Base-by-base conservation (phyloP, 371 early-diverging fungal species). In the Nematocida major region DNA sequence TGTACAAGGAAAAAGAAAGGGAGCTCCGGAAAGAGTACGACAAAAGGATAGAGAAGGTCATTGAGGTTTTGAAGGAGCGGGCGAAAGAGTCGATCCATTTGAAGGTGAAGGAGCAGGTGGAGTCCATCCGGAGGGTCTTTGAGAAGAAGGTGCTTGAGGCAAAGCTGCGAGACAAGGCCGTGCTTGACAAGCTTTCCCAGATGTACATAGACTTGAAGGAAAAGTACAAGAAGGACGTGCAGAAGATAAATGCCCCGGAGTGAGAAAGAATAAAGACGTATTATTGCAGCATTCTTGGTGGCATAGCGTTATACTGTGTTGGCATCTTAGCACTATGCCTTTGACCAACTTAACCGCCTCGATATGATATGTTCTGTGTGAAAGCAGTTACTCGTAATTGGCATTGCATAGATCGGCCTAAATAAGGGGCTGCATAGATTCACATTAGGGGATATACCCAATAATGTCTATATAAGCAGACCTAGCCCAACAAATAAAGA, bases 51-150 rank as follows among this genome's bases (percentile, higher is more conserved):
- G 61, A 62, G 20, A 28, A 54, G 1, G 22, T 65, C 1, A 50
- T 63, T 5, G 15, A 20, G 36, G 66, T 32, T 28, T 20, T 66
- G n/a, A 67, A 65, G n/a, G 61, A 67, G 15, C 70, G 49, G 38
- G 57, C 26, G 18, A 57, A 65, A n/a, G 63, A 66, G 50, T 30
- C 51, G 13, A 49, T 79, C 2, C 13, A 26, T 18, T 7, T 30
- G 18, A 67, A 53, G 36, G 59, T 79, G 11, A 49, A 34, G 18
- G 61, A 50, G 34, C 82, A 87, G 11, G 79, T 79, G 20, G 84
- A 87, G 36, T 49, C 45, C 18, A 18, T 51, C 20, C 88, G 92
- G 92, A 82, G 92, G 91, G 87, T 90, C 7, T 32, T 28, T 9
- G 67, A 53, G 24, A 43, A 54, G 45, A 66, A 54, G 34, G 45